Base-by-base conservation (phyloP, 2,329 filamentous ascomycete species). In the Dothidotthia symphoricarpi region DNA sequence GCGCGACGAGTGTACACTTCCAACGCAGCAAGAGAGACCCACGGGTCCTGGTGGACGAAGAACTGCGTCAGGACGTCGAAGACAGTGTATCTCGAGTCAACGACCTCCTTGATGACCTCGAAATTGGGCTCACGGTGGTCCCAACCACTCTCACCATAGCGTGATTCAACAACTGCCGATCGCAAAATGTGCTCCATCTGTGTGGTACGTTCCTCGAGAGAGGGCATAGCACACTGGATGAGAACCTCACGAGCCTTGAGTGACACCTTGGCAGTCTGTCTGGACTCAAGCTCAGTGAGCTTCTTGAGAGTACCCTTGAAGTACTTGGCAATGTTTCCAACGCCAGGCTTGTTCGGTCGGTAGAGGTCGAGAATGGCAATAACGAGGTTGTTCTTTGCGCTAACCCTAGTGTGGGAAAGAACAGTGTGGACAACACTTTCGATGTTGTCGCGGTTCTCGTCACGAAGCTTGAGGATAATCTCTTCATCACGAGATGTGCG, bases 151-250 rank as follows among this genome's bases (percentile, higher is more conserved):
- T 98, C 93, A 43, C 93, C 93, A 61, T 98, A 98, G 54, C 87
- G 84, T n/a, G 90, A 95, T 69, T 98, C 89, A 6, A 96, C 82
- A 15, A 98, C 93, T 0, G 93, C 91, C 16, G 91, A 95, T 43
- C 90, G 87, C 38, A 98, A 77, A 51, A 98, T 98, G 69, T 97
- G 91, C 75, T 97, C 93, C 91, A 98, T 96, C 74, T 98, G 93
- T 6, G 85, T 80, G 16, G 87, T 86, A 55, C 93, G 85, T 77
- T 98, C 93, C 69, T 97, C 93, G 14, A 98, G 76, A 3, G 93
- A 98, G 13, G 93, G 93, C 66, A 98, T 80, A 36, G 93, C 90
- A 65, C 89, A 96, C 71, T 97, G 93, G 49, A 98, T 98, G 59
- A 98, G 83, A 34, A 97, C 85, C 73, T 98, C 93, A 64, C 93